Evolutionary conservation across 805 yeast species (phyloP), one percentile per base, ranked within the genome.

Genomic region (Saturnispora diversa): DNA sequence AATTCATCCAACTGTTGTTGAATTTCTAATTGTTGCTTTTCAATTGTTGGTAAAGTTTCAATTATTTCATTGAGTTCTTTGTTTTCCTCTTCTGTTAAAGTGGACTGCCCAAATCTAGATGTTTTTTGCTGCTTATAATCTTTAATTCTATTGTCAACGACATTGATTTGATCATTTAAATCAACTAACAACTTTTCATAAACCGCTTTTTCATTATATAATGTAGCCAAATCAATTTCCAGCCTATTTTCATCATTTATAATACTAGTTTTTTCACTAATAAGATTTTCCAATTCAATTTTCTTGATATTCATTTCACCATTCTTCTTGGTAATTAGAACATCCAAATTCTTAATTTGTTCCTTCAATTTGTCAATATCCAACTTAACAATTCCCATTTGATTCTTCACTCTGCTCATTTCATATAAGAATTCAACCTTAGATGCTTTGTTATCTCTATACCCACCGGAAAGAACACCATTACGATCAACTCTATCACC

Each of bases 381-480:
- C 5, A 50, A 55, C 25, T 65, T 66, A 6, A 67, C 55, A 3
- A 57, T 56, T n/a, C 57, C 67, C 13, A 71, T 62, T 31, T 75
- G 77, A 3, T 59, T 56, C 31, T 65, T 71, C 55, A 81, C 75
- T 40, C 63, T 68, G 11, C 72, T 67, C 47, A 82, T 70, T 11
- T 63, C 55, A 40, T 75, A 76, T 51, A 85, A 66, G 2, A 80
- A 73, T 49, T 86, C 95, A 35, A 88, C 60, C 50, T 94, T 70
- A 0, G 86, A 80, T 39, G 64, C 67, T 44, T 73, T 74, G 50
- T 69, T 72, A 50, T 84, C 92, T 49, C 84, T 72, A 52, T 72
- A 85, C 36, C 97, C 97, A 60, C 97, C 97, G 19, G 85, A 77
- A 33, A 92, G 59, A 2, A 82, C 83, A 59, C 98, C 98, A 48